A percentile compares a stretch with the other conserved stretches of the same genome.
phyloP scores from a whole-genome alignment of 192 early-diverging fungal genomes.

The Radiomyces spectabilis region DNA sequence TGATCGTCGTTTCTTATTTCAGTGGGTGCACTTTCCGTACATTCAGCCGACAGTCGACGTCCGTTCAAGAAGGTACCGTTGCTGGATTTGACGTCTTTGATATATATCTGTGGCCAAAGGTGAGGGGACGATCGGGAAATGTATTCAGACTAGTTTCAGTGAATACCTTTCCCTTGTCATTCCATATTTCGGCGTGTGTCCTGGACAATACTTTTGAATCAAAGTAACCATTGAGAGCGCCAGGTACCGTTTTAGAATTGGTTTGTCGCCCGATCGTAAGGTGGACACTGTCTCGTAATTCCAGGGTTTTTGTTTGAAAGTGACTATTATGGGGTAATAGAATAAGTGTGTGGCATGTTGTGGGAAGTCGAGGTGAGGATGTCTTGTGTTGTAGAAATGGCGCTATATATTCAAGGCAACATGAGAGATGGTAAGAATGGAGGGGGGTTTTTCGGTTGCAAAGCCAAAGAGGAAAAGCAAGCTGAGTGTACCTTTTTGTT shows the following conservation, averaged over 20 bases:
- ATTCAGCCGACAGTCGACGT: conserved; percentile 58
- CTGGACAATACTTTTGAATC: conserved; percentile 78
- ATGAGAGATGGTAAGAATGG: too few relatives aligned
- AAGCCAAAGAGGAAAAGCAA: too few relatives aligned
- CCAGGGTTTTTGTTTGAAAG: conserved; percentile 45
- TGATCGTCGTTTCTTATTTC: conserved; percentile 53
- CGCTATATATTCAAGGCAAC: too few relatives aligned
- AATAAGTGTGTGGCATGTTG: conserved; percentile 18
- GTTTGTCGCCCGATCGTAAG: conserved; percentile 71
- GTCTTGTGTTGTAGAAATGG: too few relatives aligned
- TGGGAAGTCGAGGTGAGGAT: background rate
- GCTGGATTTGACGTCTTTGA: conserved; percentile 68
- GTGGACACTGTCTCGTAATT: conserved; percentile 37
- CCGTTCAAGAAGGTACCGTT: conserved; percentile 83
- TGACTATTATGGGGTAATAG: conserved; percentile 37
- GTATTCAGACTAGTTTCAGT: too few relatives aligned
- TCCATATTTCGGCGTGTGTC: conserved; percentile 69
- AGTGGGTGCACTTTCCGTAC: conserved; percentile 44
- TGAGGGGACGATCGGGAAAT: background rate
- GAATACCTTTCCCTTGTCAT: conserved; percentile 57
- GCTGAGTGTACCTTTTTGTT: too few relatives aligned
- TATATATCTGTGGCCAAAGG: conserved; percentile 40
- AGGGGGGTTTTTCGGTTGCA: too few relatives aligned
- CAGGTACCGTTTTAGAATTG: conserved; percentile 50
- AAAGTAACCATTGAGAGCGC: conserved; percentile 67